These are phyloP conservation scores for Saccharomycopsis javanensis DNA, from an alignment of 805 yeast species.

Conservation along the genomic window DNA sequence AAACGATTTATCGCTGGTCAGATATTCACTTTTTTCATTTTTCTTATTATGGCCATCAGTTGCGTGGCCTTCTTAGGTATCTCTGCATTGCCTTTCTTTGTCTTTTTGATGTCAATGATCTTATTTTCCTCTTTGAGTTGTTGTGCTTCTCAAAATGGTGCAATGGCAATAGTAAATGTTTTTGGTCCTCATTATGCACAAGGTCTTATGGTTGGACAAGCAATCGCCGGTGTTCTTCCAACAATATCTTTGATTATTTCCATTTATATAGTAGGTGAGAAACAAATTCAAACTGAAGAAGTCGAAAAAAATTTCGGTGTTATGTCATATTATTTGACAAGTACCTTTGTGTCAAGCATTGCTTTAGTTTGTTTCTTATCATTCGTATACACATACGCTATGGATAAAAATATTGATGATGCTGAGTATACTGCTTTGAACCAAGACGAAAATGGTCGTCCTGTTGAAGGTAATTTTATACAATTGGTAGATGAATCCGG, in stretches of 20 bases:
- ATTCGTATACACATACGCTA: conserved; percentile 25
- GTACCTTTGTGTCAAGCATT: conserved; percentile 36
- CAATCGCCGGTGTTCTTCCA: conserved; percentile 88
- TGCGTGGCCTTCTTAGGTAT: conserved; percentile 32
- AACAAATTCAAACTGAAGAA: conserved; percentile 3
- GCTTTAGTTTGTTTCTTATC: conserved; percentile 34
- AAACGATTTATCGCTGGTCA: conserved; percentile 54
- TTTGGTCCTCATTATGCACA: conserved; percentile 74
- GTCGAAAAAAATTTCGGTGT: conserved; percentile 22
- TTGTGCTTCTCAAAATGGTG: conserved; percentile 79
- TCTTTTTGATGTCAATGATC: conserved; percentile 52
- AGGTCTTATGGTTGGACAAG: conserved; percentile 91
- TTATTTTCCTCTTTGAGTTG: conserved; percentile 63
- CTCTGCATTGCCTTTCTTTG: conserved; percentile 28
- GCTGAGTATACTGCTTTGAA: conserved; percentile 22
- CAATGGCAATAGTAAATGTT: conserved; percentile 76
- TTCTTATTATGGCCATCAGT: conserved; percentile 47
- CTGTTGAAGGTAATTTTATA: conserved; percentile 10
- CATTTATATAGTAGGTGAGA: conserved; percentile 27
- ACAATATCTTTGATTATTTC: conserved; percentile 56
- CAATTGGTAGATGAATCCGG: conserved; percentile 19
- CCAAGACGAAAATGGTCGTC: background rate
- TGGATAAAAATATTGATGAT: conserved; percentile 20
- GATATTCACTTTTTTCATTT: conserved; percentile 44
- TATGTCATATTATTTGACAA: conserved; percentile 39